Conservation (phyloP, 768 basidiomycete species). For the Xerocomellus intermedius region DNA sequence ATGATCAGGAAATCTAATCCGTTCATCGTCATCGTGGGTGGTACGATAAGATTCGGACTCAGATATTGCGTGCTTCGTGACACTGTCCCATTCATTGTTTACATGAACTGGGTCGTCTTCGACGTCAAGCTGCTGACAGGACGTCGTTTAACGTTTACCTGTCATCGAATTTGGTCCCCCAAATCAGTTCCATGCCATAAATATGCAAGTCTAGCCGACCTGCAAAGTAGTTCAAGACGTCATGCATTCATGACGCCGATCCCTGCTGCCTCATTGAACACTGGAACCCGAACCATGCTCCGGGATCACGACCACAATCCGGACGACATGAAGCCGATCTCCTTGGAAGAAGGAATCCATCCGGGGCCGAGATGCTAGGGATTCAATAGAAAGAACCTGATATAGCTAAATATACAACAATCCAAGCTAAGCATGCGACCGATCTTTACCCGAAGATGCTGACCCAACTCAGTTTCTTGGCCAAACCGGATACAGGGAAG, state of each 20-base stretch:
- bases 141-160: not conserved
- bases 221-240: not conserved
- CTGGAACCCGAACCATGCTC: not conserved
- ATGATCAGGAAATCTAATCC: constrained; percentile 3
- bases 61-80: constrained; percentile 4
- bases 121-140: not conserved
- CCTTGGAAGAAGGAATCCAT: not conserved
- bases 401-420: constrained; percentile 3
- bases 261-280: not conserved
- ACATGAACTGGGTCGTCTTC: constrained; percentile 1
- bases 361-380: not conserved
- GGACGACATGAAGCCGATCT: not conserved
- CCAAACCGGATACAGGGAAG: not conserved
- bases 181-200: not conserved
- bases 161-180: not conserved
- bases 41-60: constrained; percentile 5
- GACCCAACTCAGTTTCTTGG: constrained; percentile 1
- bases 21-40: not conserved
- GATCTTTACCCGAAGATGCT: not conserved
- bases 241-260: not conserved
- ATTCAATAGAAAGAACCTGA: not conserved
- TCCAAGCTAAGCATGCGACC: not conserved
- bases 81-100: constrained; percentile 4
- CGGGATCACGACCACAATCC: not conserved
- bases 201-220: too few species aligned